Conservation (phyloP, 192 early-diverging fungal species). For the Jimgerdemannia lactiflua region DNA sequence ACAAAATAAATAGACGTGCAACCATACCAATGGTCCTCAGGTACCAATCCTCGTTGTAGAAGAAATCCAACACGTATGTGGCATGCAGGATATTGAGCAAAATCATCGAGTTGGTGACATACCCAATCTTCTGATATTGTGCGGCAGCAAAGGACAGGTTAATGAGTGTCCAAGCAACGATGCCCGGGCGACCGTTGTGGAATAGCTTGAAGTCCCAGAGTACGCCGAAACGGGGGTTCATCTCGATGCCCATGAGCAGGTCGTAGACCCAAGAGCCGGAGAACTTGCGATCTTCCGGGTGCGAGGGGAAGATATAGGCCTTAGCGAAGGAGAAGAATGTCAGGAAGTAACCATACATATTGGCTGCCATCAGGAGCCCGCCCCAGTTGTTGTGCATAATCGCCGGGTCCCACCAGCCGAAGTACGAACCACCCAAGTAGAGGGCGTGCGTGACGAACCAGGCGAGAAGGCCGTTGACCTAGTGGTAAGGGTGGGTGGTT, state of each 20-base stretch:
- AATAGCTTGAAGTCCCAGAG: slow-evolving; percentile 82
- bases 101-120: slow-evolving; percentile 80
- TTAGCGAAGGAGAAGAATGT: slow-evolving; percentile 70
- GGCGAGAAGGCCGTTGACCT: slow-evolving; percentile 76
- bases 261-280: slow-evolving; percentile 70
- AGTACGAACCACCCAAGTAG: slow-evolving; percentile 59
- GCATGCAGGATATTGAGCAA: slow-evolving; percentile 71
- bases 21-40: slow-evolving; percentile 64
- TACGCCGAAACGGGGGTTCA: slow-evolving; percentile 76
- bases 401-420: slow-evolving; percentile 60
- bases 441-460: slow-evolving; percentile 70
- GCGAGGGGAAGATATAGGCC: slow-evolving; percentile 67
- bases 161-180: slow-evolving; percentile 84
- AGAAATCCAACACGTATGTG: slow-evolving; percentile 78
- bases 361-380: slow-evolving; percentile 65
- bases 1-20: background rate
- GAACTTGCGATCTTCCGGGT: slow-evolving; percentile 77
- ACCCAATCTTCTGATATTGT: slow-evolving; percentile 69
- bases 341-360: slow-evolving; percentile 75
- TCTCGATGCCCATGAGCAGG: slow-evolving; percentile 79
- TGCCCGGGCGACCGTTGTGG: slow-evolving; percentile 81
- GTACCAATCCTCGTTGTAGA: slow-evolving; percentile 86
- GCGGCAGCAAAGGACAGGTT: slow-evolving; percentile 74
- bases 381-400: slow-evolving; percentile 80
- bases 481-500: background rate